A percentile compares a stretch with the other conserved stretches of the same genome.
Evolutionary conservation across 2,329 filamentous ascomycete genomes (phyloP).

Genomic region (Penicillium palitans): DNA sequence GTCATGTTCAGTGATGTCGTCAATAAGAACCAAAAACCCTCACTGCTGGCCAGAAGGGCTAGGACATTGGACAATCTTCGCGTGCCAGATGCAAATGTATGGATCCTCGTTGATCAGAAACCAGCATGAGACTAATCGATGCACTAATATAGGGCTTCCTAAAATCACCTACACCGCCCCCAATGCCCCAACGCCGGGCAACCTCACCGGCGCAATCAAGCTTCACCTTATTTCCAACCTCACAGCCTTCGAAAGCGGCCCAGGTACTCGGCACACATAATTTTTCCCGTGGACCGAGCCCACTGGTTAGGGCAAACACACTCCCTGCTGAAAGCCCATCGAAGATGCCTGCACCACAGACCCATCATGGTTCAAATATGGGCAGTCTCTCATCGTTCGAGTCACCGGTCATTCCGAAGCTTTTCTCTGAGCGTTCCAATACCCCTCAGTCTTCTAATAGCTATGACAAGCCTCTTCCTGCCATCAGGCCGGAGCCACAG

Average conservation of each 20-base stretch:
- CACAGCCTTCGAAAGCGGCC: conserved; percentile 33
- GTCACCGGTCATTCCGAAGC: conserved; percentile 13
- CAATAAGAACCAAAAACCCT: conserved; percentile 41
- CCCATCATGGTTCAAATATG: conserved; percentile 10
- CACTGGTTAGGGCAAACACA: conserved; percentile 28
- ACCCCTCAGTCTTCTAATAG: conserved; percentile 18
- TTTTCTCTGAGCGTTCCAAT: conserved; percentile 12
- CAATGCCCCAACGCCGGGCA: conserved; percentile 34
- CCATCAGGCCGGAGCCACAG: conserved; percentile 19
- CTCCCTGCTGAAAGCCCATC: conserved; percentile 21
- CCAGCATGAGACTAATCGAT: background rate
- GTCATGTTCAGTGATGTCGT: conserved; percentile 86
- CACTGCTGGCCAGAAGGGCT: conserved; percentile 39
- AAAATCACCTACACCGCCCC: conserved; percentile 11
- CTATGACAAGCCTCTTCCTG: conserved; percentile 25
- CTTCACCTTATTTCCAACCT: conserved; percentile 43
- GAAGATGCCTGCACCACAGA: conserved; percentile 12
- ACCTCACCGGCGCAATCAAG: conserved; percentile 39
- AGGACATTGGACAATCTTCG: conserved; percentile 52
- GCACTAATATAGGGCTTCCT: conserved; percentile 14
- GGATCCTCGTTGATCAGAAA: conserved; percentile 10
- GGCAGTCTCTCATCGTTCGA: conserved; percentile 15
- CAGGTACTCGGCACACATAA: conserved; percentile 34
- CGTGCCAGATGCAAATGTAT: conserved; percentile 50
- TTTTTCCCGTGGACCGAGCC: conserved; percentile 30